Evolutionary conservation across 345 rosid species (phyloP).

Genomic region (Gossypium anomalum): DNA sequence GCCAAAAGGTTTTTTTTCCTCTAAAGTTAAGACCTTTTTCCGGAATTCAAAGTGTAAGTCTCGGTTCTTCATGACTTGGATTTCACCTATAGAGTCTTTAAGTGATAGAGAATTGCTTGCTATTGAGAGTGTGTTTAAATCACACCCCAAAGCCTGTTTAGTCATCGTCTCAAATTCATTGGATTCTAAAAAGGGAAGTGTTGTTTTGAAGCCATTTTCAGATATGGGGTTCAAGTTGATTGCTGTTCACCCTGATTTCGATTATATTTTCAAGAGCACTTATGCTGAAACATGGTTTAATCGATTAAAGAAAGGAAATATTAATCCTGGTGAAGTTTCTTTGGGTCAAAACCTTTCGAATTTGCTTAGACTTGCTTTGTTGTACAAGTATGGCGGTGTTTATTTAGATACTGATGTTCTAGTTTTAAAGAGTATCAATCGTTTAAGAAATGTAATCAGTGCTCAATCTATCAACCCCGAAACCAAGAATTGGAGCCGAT

Average conservation of each 20-base stretch:
- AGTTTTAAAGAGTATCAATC: slow-evolving; percentile 42
- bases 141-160: slow-evolving; percentile 61
- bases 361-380: slow-evolving; percentile 63
- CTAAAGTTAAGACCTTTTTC: slow-evolving; percentile 42
- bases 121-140: slow-evolving; percentile 61
- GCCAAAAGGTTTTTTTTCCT: slow-evolving; percentile 49
- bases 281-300: slow-evolving; percentile 66
- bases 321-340: slow-evolving; percentile 75
- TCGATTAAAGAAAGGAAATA: slow-evolving; percentile 43
- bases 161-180: slow-evolving; percentile 68
- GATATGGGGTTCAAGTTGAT: slow-evolving; percentile 47
- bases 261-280: slow-evolving; percentile 55
- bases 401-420: slow-evolving; percentile 85
- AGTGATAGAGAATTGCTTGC: slow-evolving; percentile 57
- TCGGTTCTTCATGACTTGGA: slow-evolving; percentile 93
- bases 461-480: slow-evolving; percentile 61
- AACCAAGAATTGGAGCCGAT: slow-evolving; percentile 75
- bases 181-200: slow-evolving; percentile 50
- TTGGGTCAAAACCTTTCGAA: slow-evolving; percentile 91
- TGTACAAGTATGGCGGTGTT: slow-evolving; percentile 79
- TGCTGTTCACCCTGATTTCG: slow-evolving; percentile 62
- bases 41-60: slow-evolving; percentile 48
- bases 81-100: slow-evolving; percentile 56
- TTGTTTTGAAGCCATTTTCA: slow-evolving; percentile 43
- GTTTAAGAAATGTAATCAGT: slow-evolving; percentile 63